These are phyloP conservation scores for Vairimorpha ceranae DNA, from an alignment of 371 early-diverging fungal species.

Conservation along the genomic window DNA sequence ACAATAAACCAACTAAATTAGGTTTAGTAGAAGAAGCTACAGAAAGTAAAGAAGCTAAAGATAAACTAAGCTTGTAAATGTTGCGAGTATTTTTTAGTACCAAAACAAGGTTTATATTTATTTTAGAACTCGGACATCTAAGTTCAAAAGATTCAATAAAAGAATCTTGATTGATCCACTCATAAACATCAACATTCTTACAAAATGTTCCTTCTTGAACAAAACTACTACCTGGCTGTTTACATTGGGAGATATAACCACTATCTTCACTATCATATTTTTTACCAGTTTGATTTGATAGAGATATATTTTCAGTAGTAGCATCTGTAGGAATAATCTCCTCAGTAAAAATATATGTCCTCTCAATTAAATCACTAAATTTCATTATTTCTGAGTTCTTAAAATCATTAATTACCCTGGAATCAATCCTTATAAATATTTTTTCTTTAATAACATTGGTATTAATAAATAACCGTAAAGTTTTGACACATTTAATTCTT, in stretches of 20 bases:
- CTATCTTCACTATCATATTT: neutral
- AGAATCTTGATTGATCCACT: constrained; percentile 43
- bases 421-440: constrained; percentile 49
- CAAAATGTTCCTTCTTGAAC: neutral
- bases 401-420: constrained; percentile 55
- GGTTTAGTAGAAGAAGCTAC: constrained; percentile 39
- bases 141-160: constrained; percentile 35
- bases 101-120: constrained; percentile 16
- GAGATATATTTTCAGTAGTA: neutral
- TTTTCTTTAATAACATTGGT: constrained; percentile 12
- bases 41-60: constrained; percentile 19
- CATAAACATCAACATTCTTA: constrained; percentile 14
- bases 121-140: neutral
- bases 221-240: neutral
- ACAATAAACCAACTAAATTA: constrained; percentile 45
- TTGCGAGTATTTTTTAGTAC: constrained; percentile 47
- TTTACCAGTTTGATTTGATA: neutral
- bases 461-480: constrained; percentile 50
- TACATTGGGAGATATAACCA: neutral
- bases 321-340: neutral
- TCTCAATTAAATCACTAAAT: constrained; percentile 46
- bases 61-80: constrained; percentile 32
- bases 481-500: constrained; percentile 58
- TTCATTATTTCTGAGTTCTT: constrained; percentile 24
- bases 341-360: constrained; percentile 16